phyloP scores from a whole-genome alignment of 2,329 filamentous ascomycete genomes.

The Didymosphaeria variabile region DNA sequence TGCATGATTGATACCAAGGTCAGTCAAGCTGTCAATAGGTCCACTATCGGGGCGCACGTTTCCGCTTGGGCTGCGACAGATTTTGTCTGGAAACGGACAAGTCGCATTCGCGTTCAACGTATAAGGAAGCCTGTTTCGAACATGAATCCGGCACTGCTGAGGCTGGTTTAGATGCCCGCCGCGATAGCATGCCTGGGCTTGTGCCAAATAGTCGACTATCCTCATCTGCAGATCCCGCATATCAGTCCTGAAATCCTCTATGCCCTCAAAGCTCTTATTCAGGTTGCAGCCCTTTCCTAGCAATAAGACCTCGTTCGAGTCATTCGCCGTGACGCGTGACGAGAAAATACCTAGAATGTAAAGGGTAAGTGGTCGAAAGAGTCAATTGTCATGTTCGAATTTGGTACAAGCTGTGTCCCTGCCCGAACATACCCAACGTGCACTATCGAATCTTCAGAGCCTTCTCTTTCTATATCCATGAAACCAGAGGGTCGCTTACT shows the following conservation, averaged over 20 bases:
- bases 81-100: conserved; percentile 22
- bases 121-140: conserved; percentile 9
- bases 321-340: conserved; percentile 40
- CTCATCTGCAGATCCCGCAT: neutral
- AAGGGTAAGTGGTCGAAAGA: neutral
- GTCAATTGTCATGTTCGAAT: neutral
- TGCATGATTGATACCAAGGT: conserved; percentile 32
- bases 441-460: conserved; percentile 28
- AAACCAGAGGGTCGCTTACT: conserved; percentile 17
- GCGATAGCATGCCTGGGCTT: conserved; percentile 25
- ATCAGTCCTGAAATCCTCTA: neutral
- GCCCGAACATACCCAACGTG: too few relatives aligned
- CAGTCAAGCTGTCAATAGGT: conserved; percentile 23
- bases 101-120: conserved; percentile 12
- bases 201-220: conserved; percentile 15
- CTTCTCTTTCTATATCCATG: conserved; percentile 10
- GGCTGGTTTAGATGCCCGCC: neutral
- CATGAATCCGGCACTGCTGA: conserved; percentile 13
- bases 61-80: conserved; percentile 13
- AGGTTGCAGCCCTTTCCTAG: conserved; percentile 31
- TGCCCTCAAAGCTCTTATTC: neutral
- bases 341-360: conserved; percentile 39
- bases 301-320: conserved; percentile 44
- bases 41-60: conserved; percentile 31
- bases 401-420: too few relatives aligned